phyloP scores from a whole-genome alignment of 345 rosid species.

The Dimocarpus longan region DNA sequence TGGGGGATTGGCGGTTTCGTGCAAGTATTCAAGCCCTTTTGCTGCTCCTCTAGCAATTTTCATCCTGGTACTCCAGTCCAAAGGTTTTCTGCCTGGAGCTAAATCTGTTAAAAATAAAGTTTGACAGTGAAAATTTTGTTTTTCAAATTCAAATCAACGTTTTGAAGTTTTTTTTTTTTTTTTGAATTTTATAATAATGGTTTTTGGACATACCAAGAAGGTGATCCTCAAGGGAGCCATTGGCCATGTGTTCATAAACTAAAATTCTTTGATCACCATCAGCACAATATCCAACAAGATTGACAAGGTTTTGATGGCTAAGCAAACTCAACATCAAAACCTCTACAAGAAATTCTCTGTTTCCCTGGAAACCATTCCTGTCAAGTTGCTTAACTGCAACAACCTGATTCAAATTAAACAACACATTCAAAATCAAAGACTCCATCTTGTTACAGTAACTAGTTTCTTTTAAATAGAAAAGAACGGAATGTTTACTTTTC shows the following conservation, averaged over 20 bases:
- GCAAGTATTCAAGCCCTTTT: conserved; percentile 77
- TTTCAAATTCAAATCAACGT: background rate
- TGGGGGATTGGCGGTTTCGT: conserved; percentile 71
- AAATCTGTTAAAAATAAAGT: conserved; percentile 41
- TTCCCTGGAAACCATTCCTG: conserved; percentile 84
- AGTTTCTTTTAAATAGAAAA: no score
- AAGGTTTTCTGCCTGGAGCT: conserved; percentile 37
- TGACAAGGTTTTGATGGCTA: conserved; percentile 69
- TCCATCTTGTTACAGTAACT: no score
- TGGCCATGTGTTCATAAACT: conserved; percentile 68
- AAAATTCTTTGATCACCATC: conserved; percentile 76
- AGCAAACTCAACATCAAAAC: conserved; percentile 75
- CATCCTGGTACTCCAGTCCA: conserved; percentile 83
- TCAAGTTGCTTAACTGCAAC: conserved; percentile 85
- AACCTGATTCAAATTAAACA: conserved; percentile 33
- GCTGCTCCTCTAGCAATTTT: conserved; percentile 78
- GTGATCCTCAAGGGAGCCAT: conserved; percentile 79
- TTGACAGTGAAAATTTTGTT: background rate
- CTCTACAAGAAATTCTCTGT: conserved; percentile 79
- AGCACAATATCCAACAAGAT: conserved; percentile 74
- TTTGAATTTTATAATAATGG: no score
- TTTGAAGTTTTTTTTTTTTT: no score
- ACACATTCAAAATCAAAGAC: conserved; percentile 6
- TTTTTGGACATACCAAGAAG: conserved; percentile 55
- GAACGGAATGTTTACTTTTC: no score